phyloP scores from a whole-genome alignment of 495 filamentous ascomycete species.

The Cairneyella variabilis region DNA sequence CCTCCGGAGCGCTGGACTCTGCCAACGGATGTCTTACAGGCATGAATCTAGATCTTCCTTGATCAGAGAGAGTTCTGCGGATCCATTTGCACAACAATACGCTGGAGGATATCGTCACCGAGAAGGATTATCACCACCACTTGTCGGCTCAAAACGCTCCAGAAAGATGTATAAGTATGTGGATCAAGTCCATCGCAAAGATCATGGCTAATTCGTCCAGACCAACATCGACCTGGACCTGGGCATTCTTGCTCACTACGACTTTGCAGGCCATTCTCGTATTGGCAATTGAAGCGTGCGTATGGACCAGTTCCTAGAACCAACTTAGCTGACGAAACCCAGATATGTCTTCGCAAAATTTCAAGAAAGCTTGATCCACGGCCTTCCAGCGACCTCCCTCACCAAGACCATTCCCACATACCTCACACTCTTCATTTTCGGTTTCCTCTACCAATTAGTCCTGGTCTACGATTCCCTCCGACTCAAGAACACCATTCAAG shows the following conservation, averaged over 20 bases:
- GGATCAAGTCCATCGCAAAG: neutral
- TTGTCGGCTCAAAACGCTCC: conserved; percentile 22
- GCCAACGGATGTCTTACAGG: conserved; percentile 29
- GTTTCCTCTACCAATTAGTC: conserved; percentile 85
- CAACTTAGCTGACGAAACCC: too few species aligned
- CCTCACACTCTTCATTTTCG: conserved; percentile 94
- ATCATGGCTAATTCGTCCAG: conserved; percentile 8
- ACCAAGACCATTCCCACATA: conserved; percentile 81
- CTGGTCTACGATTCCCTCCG: conserved; percentile 90
- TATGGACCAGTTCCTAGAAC: too few species aligned
- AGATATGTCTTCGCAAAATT: conserved; percentile 68
- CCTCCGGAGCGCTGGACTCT: conserved; percentile 15
- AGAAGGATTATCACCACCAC: conserved; percentile 44
- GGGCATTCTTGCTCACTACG: conserved; percentile 73
- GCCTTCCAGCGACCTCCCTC: conserved; percentile 29
- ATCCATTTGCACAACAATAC: conserved; percentile 42
- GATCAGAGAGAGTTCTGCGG: conserved; percentile 26
- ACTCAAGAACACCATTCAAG: conserved; percentile 96
- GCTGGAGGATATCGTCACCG: conserved; percentile 50
- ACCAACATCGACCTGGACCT: conserved; percentile 70
- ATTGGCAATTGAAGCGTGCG: conserved; percentile 83
- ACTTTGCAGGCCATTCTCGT: conserved; percentile 72
- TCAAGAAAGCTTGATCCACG: conserved; percentile 46
- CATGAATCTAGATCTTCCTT: conserved; percentile 26
- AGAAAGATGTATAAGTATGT: conserved; percentile 26